Conservation (phyloP, 2,329 filamentous ascomycete species). For the Sarocladium oryzae region DNA sequence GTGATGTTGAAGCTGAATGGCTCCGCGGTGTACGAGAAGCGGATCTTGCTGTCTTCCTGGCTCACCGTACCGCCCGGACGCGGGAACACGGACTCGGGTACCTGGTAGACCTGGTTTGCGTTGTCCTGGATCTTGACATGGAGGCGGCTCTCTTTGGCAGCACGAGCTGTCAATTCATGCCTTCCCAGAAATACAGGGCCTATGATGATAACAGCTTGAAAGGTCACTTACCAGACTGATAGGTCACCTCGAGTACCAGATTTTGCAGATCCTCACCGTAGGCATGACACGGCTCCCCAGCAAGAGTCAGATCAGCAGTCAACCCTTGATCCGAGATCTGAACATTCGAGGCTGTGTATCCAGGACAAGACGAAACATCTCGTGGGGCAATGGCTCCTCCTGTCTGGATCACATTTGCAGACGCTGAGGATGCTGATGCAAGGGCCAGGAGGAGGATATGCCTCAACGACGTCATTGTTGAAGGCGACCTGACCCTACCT, state of each 20-base stretch:
- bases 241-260: constrained; percentile 55
- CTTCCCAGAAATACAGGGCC: no score
- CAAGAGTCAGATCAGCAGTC: constrained; percentile 63
- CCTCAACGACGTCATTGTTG: background rate
- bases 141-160: constrained; percentile 57
- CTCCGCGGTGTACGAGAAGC: constrained; percentile 33
- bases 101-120: constrained; percentile 64
- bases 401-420: background rate
- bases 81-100: constrained; percentile 62
- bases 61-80: constrained; percentile 31
- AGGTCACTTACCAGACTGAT: constrained; percentile 22
- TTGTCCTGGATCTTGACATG: constrained; percentile 70
- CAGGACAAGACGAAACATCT: constrained; percentile 44
- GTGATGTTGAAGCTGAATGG: constrained; percentile 64
- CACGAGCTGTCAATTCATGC: no score
- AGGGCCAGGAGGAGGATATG: background rate
- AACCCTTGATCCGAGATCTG: constrained; percentile 45
- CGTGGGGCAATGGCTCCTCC: background rate
- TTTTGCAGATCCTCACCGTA: constrained; percentile 70
- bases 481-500: no score
- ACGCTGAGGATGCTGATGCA: background rate
- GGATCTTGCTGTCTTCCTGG: constrained; percentile 33
- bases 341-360: constrained; percentile 60
- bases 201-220: constrained; percentile 58
- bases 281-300: constrained; percentile 65